phyloP scores from a whole-genome alignment of 139 green algal species.

The Volvox reticuliferus region DNA sequence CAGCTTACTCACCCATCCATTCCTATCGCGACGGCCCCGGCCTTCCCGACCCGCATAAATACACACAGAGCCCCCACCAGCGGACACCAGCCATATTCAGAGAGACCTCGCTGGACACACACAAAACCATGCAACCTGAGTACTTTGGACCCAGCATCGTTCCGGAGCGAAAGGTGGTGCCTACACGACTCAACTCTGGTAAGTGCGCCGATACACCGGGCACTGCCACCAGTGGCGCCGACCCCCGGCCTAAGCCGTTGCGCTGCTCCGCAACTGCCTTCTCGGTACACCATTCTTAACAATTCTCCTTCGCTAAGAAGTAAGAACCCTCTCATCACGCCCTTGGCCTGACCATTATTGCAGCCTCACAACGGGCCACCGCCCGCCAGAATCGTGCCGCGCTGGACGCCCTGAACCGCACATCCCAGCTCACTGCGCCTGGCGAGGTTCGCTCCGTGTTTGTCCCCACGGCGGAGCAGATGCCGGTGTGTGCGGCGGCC shows the following conservation, averaged over 20 bases:
- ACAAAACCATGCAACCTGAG: neutral
- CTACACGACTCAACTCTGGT: conserved; percentile 15
- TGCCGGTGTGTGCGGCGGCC: conserved; percentile 35
- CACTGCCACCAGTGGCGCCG: too few species aligned
- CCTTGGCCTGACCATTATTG: neutral
- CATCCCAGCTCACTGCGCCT: neutral
- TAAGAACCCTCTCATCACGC: too few species aligned
- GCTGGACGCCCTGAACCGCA: neutral
- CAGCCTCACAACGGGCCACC: neutral
- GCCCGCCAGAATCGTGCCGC: neutral
- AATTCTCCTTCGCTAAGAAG: too few species aligned
- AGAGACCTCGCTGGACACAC: conserved; percentile 24
- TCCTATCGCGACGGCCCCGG: too few species aligned
- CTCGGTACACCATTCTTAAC: too few species aligned
- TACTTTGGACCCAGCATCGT: conserved; percentile 4
- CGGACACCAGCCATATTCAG: conserved; percentile 14
- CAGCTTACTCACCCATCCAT: too few species aligned
- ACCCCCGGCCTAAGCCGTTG: too few species aligned
- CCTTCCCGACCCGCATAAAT: too few species aligned
- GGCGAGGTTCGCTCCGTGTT: conserved; percentile 41
- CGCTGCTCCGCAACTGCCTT: too few species aligned
- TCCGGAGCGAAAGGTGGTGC: neutral
- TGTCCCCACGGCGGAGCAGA: conserved; percentile 34
- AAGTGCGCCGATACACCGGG: neutral
- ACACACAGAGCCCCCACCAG: conserved; percentile 4